Evolutionary conservation across 805 yeast species (phyloP).

Genomic region (Sugiyamaella boreocaroliniensis): DNA sequence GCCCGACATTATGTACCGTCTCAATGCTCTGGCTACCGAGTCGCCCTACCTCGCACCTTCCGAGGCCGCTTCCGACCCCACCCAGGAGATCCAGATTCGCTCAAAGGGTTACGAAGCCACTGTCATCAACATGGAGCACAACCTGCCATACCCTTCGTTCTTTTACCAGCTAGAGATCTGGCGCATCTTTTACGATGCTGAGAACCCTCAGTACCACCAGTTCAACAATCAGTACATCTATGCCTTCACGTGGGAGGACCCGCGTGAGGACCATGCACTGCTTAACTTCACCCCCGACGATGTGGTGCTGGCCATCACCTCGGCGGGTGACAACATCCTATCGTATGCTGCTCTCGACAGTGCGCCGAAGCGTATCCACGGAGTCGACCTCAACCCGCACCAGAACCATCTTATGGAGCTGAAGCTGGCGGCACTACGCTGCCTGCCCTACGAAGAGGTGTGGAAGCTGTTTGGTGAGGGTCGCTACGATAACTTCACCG

Average conservation of each 20-base stretch:
- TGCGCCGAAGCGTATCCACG: constrained; percentile 73
- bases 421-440: constrained; percentile 62
- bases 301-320: constrained; percentile 74
- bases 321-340: constrained; percentile 79
- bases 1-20: constrained; percentile 43
- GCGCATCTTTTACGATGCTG: constrained; percentile 74
- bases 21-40: constrained; percentile 71
- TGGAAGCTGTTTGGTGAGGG: constrained; percentile 81
- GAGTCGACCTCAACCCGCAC: constrained; percentile 77
- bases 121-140: constrained; percentile 49
- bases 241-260: constrained; percentile 90
- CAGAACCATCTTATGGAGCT: constrained; percentile 77
- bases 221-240: constrained; percentile 75
- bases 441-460: constrained; percentile 48
- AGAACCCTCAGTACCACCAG: constrained; percentile 59
- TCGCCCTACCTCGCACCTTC: constrained; percentile 71
- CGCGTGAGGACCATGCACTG: constrained; percentile 68
- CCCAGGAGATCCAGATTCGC: constrained; percentile 15
- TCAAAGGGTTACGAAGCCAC: constrained; percentile 76
- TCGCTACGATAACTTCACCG: constrained; percentile 45
- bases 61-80: constrained; percentile 11
- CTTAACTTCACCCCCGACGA: constrained; percentile 56
- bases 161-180: constrained; percentile 73
- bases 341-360: constrained; percentile 65
- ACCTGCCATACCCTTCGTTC: constrained; percentile 71